Evolutionary conservation across 306 rosid genomes (phyloP), one percentile per base, ranked within the genome.

Genomic region (Cicer pinnatifidum): DNA sequence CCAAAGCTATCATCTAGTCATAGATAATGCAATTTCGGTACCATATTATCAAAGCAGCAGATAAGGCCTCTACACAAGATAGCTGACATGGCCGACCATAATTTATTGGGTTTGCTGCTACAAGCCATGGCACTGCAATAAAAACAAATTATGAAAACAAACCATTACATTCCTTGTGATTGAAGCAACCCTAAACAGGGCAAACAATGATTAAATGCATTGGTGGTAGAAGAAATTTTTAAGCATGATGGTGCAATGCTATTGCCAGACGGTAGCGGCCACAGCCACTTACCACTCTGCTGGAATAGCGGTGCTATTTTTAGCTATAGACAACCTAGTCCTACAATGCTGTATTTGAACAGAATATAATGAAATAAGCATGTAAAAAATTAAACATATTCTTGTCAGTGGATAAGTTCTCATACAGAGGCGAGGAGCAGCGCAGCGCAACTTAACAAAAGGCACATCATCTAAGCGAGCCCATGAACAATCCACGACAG

Each of bases 401-500:
- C 67, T 53, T 40, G 39, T 72, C 54, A 19, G 81, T 44, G 44
- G 72, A 19, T 9, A 80, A 80, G 75, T 45, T 75, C 89, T 75
- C 89, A 66, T 94, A 94, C 97, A 88, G 37, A 94, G 98, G 37
- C 98, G 95, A 77, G 98, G 96, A 77, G 91, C 86, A 70, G 85
- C 40, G 76, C 97, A 94, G 17, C 96, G 97, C 77, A 91, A 85
- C 85, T 82, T 91, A 78, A 85, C 95, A 72, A 94, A 94, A 9
- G 97, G 97, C 63, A 94, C 98, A 10, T 94, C 96, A 77, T 84
- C 88, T 77, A 94, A 79, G 54, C 97, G 96, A 41, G 97, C 97
- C 98, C 98, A 89, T 51, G 98, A 94, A 86, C 98, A 94, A 83
- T 94, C 98, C 79, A 94, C 97, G 60, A 94, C 97, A 19, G 98